phyloP scores from a whole-genome alignment of 495 filamentous ascomycete species.

The Recurvomyces mirabilis region DNA sequence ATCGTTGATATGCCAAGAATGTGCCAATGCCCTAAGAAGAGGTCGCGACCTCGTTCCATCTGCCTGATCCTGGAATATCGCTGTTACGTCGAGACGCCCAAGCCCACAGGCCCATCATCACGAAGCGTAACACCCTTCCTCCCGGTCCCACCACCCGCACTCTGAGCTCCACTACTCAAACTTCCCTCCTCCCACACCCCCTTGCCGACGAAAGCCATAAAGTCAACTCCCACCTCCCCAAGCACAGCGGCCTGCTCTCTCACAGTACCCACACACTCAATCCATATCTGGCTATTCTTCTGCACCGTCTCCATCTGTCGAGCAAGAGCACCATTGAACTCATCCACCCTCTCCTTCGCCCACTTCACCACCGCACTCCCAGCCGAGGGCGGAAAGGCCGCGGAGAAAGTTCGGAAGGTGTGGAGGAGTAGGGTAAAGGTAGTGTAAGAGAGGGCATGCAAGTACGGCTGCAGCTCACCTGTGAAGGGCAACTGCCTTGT shows the following conservation, averaged over 20 bases:
- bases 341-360: slow-evolving; percentile 85
- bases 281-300: slow-evolving; percentile 57
- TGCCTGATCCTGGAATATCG: no score
- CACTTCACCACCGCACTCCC: slow-evolving; percentile 82
- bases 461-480: slow-evolving; percentile 80
- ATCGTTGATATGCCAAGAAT: no score
- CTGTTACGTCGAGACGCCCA: no score
- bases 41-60: no score
- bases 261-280: slow-evolving; percentile 71
- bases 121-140: no score
- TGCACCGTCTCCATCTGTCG: slow-evolving; percentile 76
- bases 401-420: slow-evolving; percentile 16
- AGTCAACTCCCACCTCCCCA: slow-evolving; percentile 80
- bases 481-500: slow-evolving; percentile 78
- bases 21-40: no score
- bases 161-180: no score
- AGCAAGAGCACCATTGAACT: slow-evolving; percentile 70
- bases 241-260: slow-evolving; percentile 70
- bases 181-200: no score
- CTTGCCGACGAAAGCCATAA: slow-evolving; percentile 55
- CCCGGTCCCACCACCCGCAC: no score
- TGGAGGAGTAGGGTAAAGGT: slow-evolving; percentile 56
- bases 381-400: slow-evolving; percentile 50
- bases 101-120: no score
- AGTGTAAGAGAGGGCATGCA: slow-evolving; percentile 90